Percentiles rank a stretch among this genome's conserved stretches.
phyloP scores from a whole-genome alignment of 176 grass and related monocot genomes.

The Bothriochloa decipiens region DNA sequence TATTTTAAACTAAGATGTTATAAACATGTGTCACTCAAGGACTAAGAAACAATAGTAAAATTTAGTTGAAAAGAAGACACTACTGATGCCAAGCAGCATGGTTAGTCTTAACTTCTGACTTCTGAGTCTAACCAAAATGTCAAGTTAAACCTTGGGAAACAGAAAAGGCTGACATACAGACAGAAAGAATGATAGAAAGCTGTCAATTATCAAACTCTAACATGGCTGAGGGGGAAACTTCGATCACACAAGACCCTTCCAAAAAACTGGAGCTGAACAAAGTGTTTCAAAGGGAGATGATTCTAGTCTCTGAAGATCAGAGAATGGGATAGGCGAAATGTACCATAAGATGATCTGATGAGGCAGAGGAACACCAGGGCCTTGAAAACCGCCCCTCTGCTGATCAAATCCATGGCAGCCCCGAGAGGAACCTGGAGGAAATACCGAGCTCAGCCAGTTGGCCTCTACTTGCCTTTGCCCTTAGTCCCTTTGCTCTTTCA shows the following conservation, averaged over 20 bases:
- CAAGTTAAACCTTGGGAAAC: constrained; percentile 22
- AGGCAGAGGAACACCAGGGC: constrained; percentile 53
- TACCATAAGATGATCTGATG: constrained; percentile 65
- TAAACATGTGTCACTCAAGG: background rate
- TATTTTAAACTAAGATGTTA: constrained; percentile 14
- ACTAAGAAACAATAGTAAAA: constrained; percentile 32
- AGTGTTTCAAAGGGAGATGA: background rate
- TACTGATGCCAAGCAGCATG: background rate
- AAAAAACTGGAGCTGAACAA: background rate
- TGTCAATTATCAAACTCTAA: constrained; percentile 6
- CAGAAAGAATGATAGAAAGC: constrained; percentile 22
- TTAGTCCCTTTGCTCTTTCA: constrained; percentile 21
- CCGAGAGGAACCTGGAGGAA: background rate
- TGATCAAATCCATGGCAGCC: constrained; percentile 55
- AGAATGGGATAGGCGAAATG: constrained; percentile 17
- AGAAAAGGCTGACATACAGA: background rate
- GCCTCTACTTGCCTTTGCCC: background rate
- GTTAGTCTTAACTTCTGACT: background rate
- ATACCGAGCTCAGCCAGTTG: background rate
- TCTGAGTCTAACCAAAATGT: constrained; percentile 13
- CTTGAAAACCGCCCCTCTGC: constrained; percentile 43
- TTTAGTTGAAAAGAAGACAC: background rate
- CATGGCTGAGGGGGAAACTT: background rate
- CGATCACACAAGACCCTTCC: background rate
- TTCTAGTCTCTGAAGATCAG: background rate